Percentiles rank a stretch among this genome's conserved stretches.
phyloP scores from a whole-genome alignment of 225 moss, liverwort and hornwort species.

The Polytrichum commune region DNA sequence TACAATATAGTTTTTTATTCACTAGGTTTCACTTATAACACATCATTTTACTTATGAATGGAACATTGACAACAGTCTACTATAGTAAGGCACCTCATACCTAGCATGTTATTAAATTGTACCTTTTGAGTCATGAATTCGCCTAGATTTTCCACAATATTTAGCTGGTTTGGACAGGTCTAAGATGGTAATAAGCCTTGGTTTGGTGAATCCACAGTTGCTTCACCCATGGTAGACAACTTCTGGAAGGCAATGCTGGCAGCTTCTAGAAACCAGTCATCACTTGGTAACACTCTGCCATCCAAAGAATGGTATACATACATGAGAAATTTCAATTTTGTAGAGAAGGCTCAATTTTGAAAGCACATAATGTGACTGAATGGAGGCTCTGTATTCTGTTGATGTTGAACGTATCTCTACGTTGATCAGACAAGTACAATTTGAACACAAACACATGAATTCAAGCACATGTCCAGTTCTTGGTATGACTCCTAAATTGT shows the following conservation, averaged over 20 bases:
- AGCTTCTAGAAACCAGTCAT: conserved; percentile 43
- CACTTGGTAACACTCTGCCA: conserved; percentile 34
- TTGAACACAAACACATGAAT: background rate
- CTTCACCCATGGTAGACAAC: background rate
- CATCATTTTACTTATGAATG: too few relatives aligned
- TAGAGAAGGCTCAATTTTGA: background rate
- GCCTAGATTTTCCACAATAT: background rate
- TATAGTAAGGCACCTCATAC: too few relatives aligned
- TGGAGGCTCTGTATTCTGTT: background rate
- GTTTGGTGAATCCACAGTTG: conserved; percentile 1
- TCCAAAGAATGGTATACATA: background rate
- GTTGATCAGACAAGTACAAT: background rate
- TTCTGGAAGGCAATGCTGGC: conserved; percentile 23
- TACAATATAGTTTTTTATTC: too few relatives aligned
- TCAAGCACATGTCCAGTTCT: background rate
- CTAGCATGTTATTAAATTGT: background rate
- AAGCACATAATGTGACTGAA: background rate
- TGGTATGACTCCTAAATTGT: background rate
- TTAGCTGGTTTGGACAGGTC: background rate
- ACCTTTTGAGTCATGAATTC: too few relatives aligned
- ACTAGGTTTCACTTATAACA: too few relatives aligned
- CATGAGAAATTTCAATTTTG: background rate
- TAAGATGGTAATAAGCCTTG: conserved; percentile 11
- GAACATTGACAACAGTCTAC: too few relatives aligned
- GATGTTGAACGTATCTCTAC: background rate